Base-by-base conservation (phyloP, 2,329 filamentous ascomycete genomes). In the Chaetothyriales sp. region DNA sequence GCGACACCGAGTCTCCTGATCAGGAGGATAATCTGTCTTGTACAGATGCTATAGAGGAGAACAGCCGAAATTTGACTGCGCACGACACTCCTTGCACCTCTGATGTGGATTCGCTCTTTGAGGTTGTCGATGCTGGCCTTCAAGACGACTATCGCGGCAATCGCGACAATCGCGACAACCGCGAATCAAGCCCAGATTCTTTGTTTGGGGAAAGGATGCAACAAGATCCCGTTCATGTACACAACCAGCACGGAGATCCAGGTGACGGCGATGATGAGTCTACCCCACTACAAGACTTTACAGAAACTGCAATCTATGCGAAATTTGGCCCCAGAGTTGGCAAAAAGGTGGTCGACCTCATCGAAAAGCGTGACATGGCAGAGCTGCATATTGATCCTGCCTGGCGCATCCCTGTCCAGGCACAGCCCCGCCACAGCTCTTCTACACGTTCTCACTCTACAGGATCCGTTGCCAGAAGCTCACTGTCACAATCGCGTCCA, bases 371-470 rank as follows among this genome's bases (percentile, higher is more conserved):
- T 37, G 54, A 53, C 25, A 53, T 43, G 20, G 50, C 47, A 48
- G 58, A 61, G 53, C 55, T 53, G 46, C 56, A 59, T 44, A 57
- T 61, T 40, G 60, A 61, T 47, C 55, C 58, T 40, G 60, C 60
- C 40, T 61, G 60, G 60, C 59, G 58, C 9, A 54, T 61, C 28
- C 60, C 60, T 22, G 47, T 51, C 22, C 51, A 48, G 6, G 29
- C 29, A 4, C 29, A 33, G 29, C 29, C 4, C 10, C 29, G 29
- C 29, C 29, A 9, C 9, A 33, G 8, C 10, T 33, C 29, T 33
- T 33, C 29, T 9, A 33, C 29, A 4, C 29, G 10, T 33, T 33
- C 29, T 33, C 29, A 33, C 29, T 33, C 29, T 2, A 33, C 29
- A 33, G 29, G 5, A 13, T 33, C 29, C 9, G 5, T 4, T 8